These are phyloP conservation scores for Hylodesmum podocarpum DNA, from an alignment of 306 rosid species.

Conservation along the genomic window DNA sequence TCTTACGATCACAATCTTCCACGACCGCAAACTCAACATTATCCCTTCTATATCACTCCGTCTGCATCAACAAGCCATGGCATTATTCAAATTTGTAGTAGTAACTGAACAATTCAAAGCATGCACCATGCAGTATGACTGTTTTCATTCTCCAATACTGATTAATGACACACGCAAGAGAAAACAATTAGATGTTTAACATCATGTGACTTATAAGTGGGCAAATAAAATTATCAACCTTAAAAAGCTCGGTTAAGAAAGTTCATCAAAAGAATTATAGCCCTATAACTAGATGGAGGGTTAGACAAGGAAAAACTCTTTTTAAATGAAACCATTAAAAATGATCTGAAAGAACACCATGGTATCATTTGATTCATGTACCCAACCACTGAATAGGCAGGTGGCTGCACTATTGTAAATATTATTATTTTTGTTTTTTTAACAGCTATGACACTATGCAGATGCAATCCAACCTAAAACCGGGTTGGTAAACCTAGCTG, in stretches of 20 bases:
- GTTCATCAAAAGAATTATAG: neutral
- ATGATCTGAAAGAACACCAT: neutral
- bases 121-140: neutral
- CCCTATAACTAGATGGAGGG: neutral
- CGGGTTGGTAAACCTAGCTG: neutral
- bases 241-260: neutral
- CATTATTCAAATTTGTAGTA: conserved; percentile 6
- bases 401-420: neutral
- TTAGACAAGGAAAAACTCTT: neutral
- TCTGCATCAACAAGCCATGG: conserved; percentile 42
- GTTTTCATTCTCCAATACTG: neutral
- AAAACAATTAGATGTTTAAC: neutral
- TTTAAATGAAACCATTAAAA: neutral
- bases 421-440: neutral
- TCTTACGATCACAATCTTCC: conserved; percentile 31
- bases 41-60: conserved; percentile 40
- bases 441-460: neutral
- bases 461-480: conserved; percentile 5
- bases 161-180: neutral
- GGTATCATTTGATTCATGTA: neutral
- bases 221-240: neutral
- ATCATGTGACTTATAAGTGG: neutral
- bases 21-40: neutral
- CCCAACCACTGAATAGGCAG: neutral
- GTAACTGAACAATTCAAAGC: neutral